Conservation (phyloP, 768 basidiomycete species). For the Ephemerocybe angulata region DNA sequence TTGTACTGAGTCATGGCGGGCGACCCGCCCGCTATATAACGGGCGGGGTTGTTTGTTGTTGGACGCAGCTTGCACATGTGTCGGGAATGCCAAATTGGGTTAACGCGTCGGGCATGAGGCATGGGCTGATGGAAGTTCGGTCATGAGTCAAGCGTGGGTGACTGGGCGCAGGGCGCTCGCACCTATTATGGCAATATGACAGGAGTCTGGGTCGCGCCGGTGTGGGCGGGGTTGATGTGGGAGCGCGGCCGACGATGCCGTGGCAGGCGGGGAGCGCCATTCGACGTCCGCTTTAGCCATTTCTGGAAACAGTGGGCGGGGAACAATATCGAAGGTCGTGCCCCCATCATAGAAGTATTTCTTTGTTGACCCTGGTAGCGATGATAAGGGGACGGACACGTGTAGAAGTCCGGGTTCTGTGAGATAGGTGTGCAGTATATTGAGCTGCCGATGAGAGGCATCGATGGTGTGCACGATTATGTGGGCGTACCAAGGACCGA, state of each 20-base stretch:
- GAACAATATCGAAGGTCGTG: too few relatives aligned
- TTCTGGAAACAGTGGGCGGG: slow-evolving; percentile 1
- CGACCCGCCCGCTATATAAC: background rate
- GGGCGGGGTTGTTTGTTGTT: slow-evolving; percentile 4
- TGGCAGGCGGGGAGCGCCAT: background rate
- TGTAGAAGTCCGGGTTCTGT: too few relatives aligned
- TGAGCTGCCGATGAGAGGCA: too few relatives aligned
- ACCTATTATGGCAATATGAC: background rate
- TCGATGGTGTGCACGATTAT: too few relatives aligned
- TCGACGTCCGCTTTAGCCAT: background rate
- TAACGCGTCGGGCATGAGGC: background rate
- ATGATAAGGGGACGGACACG: too few relatives aligned
- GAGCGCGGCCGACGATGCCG: background rate
- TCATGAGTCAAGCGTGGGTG: slow-evolving; percentile 1
- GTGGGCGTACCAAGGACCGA: too few relatives aligned
- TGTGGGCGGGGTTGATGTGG: slow-evolving; percentile 34
- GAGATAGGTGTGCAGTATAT: too few relatives aligned
- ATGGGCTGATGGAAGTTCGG: background rate
- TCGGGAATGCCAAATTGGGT: background rate
- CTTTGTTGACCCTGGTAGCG: too few relatives aligned
- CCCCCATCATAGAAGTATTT: too few relatives aligned
- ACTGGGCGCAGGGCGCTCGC: background rate
- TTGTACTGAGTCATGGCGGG: slow-evolving; percentile 4
- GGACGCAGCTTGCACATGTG: background rate
- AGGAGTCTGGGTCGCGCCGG: background rate